Percentiles rank a stretch among this genome's conserved stretches.
phyloP scores from a whole-genome alignment of 345 rosid genomes.

The Salix suchowensis region DNA sequence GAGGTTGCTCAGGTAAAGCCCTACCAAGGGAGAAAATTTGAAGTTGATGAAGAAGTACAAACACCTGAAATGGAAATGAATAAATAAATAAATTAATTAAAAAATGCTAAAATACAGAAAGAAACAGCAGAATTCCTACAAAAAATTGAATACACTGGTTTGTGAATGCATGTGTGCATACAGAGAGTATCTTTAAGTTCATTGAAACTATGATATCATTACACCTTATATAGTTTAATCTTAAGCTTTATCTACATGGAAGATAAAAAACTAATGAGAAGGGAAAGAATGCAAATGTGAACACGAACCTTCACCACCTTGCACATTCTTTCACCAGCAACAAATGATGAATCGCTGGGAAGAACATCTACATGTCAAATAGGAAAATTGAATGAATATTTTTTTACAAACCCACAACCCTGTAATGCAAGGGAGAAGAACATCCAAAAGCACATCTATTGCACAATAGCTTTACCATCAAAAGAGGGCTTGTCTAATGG shows the following conservation, averaged over 20 bases:
- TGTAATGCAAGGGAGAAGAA: background rate
- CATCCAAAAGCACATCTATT: background rate
- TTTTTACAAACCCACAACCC: background rate
- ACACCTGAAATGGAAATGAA: slow-evolving; percentile 47
- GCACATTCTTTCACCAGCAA: slow-evolving; percentile 71
- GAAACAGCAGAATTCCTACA: background rate
- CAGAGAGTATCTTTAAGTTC: background rate
- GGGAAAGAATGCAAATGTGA: background rate
- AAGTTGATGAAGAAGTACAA: slow-evolving; percentile 88
- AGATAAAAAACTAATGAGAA: background rate
- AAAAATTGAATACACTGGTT: background rate
- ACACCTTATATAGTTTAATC: background rate
- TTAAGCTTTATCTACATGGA: background rate
- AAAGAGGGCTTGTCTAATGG: slow-evolving; percentile 44
- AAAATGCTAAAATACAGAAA: slow-evolving; percentile 3
- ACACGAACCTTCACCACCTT: slow-evolving; percentile 88
- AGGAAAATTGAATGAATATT: slow-evolving; percentile 8
- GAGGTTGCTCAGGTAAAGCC: slow-evolving; percentile 76
- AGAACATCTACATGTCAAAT: slow-evolving; percentile 35
- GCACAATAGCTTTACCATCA: slow-evolving; percentile 45
- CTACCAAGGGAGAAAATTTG: slow-evolving; percentile 72
- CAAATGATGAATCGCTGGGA: slow-evolving; percentile 59
- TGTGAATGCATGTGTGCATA: background rate
- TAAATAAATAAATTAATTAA: slow-evolving; percentile 14
- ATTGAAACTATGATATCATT: background rate